phyloP scores from a whole-genome alignment of 768 basidiomycete genomes.

The Amanita molliuscula region DNA sequence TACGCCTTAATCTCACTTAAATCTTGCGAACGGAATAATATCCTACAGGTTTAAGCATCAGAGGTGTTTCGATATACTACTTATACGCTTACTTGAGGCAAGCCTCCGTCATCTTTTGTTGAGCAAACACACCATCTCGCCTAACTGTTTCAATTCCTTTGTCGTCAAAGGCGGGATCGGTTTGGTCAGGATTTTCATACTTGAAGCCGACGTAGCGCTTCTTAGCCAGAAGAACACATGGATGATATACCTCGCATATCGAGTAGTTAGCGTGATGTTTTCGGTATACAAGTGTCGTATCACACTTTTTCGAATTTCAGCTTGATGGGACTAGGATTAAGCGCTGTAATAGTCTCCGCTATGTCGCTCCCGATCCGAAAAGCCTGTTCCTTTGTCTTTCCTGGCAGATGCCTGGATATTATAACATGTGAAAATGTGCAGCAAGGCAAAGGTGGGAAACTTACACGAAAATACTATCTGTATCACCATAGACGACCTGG shows the following conservation, averaged over 20 bases:
- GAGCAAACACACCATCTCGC: slow-evolving; percentile 84
- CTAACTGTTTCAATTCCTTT: slow-evolving; percentile 98
- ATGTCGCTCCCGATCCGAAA: slow-evolving; percentile 92
- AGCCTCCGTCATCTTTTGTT: slow-evolving; percentile 86
- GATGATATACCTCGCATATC: slow-evolving; percentile 80
- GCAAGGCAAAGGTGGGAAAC: slow-evolving; percentile 10
- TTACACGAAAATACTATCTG: slow-evolving; percentile 86
- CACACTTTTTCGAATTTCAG: slow-evolving; percentile 98
- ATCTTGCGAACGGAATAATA: slow-evolving; percentile 85
- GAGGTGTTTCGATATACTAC: neutral
- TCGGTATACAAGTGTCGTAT: neutral
- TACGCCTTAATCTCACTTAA: slow-evolving; percentile 85
- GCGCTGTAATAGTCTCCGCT: slow-evolving; percentile 72
- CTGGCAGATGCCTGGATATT: slow-evolving; percentile 53
- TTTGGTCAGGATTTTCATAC: slow-evolving; percentile 77
- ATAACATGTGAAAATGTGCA: neutral
- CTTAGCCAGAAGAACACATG: slow-evolving; percentile 93
- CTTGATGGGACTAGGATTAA: slow-evolving; percentile 87
- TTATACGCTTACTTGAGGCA: slow-evolving; percentile 59
- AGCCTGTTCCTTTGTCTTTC: slow-evolving; percentile 87
- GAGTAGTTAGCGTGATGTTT: neutral
- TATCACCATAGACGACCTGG: slow-evolving; percentile 92
- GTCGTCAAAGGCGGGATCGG: slow-evolving; percentile 78
- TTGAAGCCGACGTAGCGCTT: slow-evolving; percentile 98
- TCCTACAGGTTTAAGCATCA: slow-evolving; percentile 32